Percentiles rank a stretch among this genome's conserved stretches.
These are phyloP conservation scores for Lithospermum erythrorhizon DNA, from an alignment of 257 asterid genomes.

Conservation along the genomic window DNA sequence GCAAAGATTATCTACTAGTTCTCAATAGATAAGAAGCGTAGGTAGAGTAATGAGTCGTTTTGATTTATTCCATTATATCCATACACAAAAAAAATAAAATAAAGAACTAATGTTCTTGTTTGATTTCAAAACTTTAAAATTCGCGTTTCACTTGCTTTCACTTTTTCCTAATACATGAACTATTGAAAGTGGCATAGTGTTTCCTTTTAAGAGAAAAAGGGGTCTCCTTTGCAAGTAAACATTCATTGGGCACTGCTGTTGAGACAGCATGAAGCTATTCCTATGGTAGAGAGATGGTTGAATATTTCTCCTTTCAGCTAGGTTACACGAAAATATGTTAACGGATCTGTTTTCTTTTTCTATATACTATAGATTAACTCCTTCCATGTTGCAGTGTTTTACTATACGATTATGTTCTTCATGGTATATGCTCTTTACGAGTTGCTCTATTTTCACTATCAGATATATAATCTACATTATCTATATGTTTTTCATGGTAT, in stretches of 20 bases:
- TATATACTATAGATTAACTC: too few relatives aligned
- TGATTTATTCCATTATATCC: too few relatives aligned
- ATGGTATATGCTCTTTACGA: too few relatives aligned
- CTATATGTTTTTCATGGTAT: neutral
- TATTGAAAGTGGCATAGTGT: neutral
- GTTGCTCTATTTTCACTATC: neutral
- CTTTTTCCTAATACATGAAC: neutral
- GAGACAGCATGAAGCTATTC: neutral
- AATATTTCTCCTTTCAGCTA: too few relatives aligned
- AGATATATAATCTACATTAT: too few relatives aligned
- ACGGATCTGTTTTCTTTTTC: too few relatives aligned
- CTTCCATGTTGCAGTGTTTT: too few relatives aligned
- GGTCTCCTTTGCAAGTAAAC: neutral
- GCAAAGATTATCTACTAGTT: too few relatives aligned
- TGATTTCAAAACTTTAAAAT: neutral
- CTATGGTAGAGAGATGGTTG: neutral
- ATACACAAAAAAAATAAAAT: neutral
- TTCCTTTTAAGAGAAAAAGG: neutral
- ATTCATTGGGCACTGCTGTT: neutral
- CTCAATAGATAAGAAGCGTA: too few relatives aligned
- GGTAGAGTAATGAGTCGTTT: too few relatives aligned
- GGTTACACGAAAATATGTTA: too few relatives aligned
- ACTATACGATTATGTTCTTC: too few relatives aligned
- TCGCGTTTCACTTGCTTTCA: neutral
- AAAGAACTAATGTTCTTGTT: neutral